phyloP scores from a whole-genome alignment of 352 stramenopile genomes.

The Phytophthora litchii region DNA sequence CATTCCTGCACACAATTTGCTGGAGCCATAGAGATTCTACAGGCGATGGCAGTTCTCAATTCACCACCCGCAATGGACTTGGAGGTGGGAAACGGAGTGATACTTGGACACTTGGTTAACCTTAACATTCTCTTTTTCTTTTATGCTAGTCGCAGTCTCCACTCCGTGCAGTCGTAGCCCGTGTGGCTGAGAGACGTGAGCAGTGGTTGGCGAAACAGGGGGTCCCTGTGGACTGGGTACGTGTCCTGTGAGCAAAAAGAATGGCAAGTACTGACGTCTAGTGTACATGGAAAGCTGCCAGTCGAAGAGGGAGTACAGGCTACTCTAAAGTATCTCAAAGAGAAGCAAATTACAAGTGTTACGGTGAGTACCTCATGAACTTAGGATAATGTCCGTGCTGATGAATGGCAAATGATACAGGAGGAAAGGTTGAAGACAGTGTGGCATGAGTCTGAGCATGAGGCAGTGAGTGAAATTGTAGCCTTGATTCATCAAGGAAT shows the following conservation, averaged over 20 bases:
- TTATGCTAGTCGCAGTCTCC: too few species aligned
- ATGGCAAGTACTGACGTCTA: not conserved
- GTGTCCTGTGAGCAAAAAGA: not conserved
- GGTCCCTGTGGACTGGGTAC: not conserved
- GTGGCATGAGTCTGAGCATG: not conserved
- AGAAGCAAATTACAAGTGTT: not conserved
- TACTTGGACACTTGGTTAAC: too few species aligned
- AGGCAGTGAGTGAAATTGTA: not conserved
- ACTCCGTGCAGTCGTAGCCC: too few species aligned
- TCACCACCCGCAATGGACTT: too few species aligned
- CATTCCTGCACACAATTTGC: too few species aligned
- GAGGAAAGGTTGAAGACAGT: not conserved
- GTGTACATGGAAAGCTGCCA: not conserved
- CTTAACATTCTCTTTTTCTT: too few species aligned
- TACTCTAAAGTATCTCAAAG: not conserved
- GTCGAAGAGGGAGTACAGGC: not conserved
- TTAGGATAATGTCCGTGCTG: not conserved
- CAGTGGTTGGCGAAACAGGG: too few species aligned
- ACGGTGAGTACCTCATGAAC: not conserved
- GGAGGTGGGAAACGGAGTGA: too few species aligned
- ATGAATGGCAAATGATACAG: not conserved
- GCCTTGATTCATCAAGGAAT: not conserved
- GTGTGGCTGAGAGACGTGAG: too few species aligned
- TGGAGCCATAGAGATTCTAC: too few species aligned
- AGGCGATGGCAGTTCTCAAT: too few species aligned